phyloP scores from a whole-genome alignment of 345 rosid species.

The Nephelium lappaceum region DNA sequence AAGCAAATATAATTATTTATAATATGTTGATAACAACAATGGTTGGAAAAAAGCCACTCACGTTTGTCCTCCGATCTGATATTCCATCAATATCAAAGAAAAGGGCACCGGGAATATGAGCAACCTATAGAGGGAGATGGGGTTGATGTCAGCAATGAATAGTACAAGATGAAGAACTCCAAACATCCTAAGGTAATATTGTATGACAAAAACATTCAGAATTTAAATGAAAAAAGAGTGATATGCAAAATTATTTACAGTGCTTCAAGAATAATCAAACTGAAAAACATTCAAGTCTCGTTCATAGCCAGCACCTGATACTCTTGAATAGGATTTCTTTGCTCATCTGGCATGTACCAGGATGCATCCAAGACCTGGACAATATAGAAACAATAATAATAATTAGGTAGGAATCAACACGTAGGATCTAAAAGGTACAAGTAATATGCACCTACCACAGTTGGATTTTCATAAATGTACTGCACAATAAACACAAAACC shows the following conservation, averaged over 20 bases:
- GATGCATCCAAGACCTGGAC: conserved; percentile 93
- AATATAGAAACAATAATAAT: not conserved
- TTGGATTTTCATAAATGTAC: too few relatives aligned
- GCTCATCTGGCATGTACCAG: conserved; percentile 99
- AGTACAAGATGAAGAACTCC: not conserved
- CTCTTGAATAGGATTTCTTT: conserved; percentile 95
- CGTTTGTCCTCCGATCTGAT: conserved; percentile 72
- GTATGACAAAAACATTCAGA: not conserved
- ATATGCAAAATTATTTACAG: not conserved
- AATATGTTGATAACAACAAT: conserved; percentile 6
- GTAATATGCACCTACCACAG: not conserved
- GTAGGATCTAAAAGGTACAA: not conserved
- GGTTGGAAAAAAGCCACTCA: conserved; percentile 34
- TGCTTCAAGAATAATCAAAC: not conserved
- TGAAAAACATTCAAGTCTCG: conserved; percentile 10
- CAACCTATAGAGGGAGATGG: conserved; percentile 51
- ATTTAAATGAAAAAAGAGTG: conserved; percentile 5
- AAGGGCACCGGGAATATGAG: conserved; percentile 97
- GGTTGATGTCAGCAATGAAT: conserved; percentile 13
- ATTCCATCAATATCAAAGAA: conserved; percentile 98
- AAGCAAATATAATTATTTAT: not conserved
- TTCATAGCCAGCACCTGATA: conserved; percentile 65
- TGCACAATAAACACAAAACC: not conserved
- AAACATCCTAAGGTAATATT: not conserved
- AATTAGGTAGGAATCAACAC: not conserved